Evolutionary conservation across 129 eudicot species (phyloP).

Genomic region (carrot (Daucus carota)): DH1_v3.0 NC_030383.2:6524001-6524500

Average conservation of each 20-base stretch:
- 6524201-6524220: not conserved
- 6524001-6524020: too few relatives aligned
- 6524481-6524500: not conserved
- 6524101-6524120: not conserved
- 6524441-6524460: conserved; percentile 37
- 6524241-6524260: not conserved
- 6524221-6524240: not conserved
- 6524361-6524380: conserved; percentile 28
- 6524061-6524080: too few relatives aligned
- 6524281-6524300: not conserved
- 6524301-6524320: not conserved
- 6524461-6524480: conserved; percentile 31
- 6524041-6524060: too few relatives aligned
- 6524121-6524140: not conserved
- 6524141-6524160: not conserved
- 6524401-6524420: conserved; percentile 41
- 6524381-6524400: conserved; percentile 41
- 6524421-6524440: conserved; percentile 43
- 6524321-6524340: not conserved
- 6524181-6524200: not conserved
- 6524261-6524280: not conserved
- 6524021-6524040: too few relatives aligned
- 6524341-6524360: conserved; percentile 1
- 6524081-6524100: too few relatives aligned
- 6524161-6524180: not conserved